Percentiles rank a stretch among this genome's conserved stretches.
phyloP scores from a whole-genome alignment of 495 filamentous ascomycete species.

The Daldinia caldariorum region DNA sequence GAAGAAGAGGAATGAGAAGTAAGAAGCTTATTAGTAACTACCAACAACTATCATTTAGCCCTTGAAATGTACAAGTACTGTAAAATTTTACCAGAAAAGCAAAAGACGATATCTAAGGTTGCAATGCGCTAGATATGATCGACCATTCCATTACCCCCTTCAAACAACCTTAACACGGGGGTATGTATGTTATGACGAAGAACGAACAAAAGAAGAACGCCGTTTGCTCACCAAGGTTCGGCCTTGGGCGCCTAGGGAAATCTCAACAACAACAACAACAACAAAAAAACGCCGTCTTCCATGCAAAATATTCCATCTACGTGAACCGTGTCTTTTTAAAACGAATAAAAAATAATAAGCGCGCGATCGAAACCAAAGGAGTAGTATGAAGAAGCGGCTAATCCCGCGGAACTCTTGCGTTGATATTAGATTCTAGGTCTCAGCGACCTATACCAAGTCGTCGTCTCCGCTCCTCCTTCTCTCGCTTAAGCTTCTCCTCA shows the following conservation, averaged over 20 bases:
- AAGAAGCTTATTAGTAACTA: slow-evolving; percentile 2
- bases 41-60: slow-evolving; percentile 28
- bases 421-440: slow-evolving; percentile 7
- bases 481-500: slow-evolving; percentile 55
- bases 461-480: slow-evolving; percentile 59
- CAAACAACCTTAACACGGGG: not conserved
- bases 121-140: slow-evolving; percentile 15
- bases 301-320: slow-evolving; percentile 45
- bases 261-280: too few relatives aligned
- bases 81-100: not conserved
- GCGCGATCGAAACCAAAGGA: not conserved
- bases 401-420: slow-evolving; percentile 4
- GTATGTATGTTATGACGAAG: slow-evolving; percentile 19
- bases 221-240: slow-evolving; percentile 20
- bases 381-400: not conserved
- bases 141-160: slow-evolving; percentile 8
- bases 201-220: slow-evolving; percentile 31
- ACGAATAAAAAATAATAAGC: slow-evolving; percentile 1
- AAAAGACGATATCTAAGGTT: not conserved
- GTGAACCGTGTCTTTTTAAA: slow-evolving; percentile 20
- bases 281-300: slow-evolving; percentile 37
- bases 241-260: slow-evolving; percentile 14
- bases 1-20: not conserved
- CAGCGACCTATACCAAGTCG: slow-evolving; percentile 38
- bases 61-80: slow-evolving; percentile 28